Evolutionary conservation across 495 filamentous ascomycete species (phyloP), one percentile per base, ranked within the genome.

Genomic region (Daldinia decipiens): DNA sequence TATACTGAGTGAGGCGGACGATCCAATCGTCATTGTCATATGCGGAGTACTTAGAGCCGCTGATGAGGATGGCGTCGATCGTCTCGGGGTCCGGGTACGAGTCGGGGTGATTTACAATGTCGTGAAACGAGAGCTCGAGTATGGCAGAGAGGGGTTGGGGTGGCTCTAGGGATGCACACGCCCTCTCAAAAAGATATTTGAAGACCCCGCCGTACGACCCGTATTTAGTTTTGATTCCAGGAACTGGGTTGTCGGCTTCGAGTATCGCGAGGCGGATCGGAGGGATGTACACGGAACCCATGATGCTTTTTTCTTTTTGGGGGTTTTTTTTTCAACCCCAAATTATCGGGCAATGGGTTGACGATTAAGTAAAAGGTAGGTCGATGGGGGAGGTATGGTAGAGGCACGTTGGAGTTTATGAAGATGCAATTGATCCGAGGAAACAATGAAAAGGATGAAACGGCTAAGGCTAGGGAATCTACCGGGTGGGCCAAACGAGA

Each of bases 11-110:
- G 0, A 98, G 84, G 19, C 84, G 86, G 19, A 88, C 51, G 59
- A 97, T 93, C 94, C 93, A 97, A 0, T 88, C 85, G 59, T 86
- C 81, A 70, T 91, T 79, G 36, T 92, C 92, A 53, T 82, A 81
- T 0, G 82, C 78, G 54, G 79, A 81, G 79, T 82, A 75, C 27
- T 80, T 82, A 57, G 92, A 93, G 13, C 95, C 94, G 0, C 88
- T 92, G 29, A 97, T 81, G n/a, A 97, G 80, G 31, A 97, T 80
- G 17, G 89, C 94, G 82, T 98, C 95, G 59, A 97, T 79, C 65
- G 88, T 81, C 31, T 92, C 88, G 32, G 94, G 79, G 2, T 83
- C 74, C 0, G 94, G 94, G 76, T 94, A 96, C 19, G 81, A 66
- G 2, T 80, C 57, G 17, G 82, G 80, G 62, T 76, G 77, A 32